phyloP scores from a whole-genome alignment of 495 filamentous ascomycete species.

The Tuber melanosporum region DNA sequence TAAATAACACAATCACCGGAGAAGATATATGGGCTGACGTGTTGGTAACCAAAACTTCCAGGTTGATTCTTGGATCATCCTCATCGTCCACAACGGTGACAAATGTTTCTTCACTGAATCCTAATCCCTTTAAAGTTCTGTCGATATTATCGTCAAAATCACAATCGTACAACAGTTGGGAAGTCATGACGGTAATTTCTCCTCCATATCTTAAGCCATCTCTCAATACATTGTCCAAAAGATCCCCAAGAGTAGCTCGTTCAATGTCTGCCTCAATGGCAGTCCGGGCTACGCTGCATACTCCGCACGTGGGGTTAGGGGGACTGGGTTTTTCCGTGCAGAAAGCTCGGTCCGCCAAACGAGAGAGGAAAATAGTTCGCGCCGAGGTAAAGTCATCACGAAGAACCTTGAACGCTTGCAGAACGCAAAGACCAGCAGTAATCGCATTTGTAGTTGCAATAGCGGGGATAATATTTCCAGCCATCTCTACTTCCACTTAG shows the following conservation, averaged over 20 bases:
- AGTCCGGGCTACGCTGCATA: constrained; percentile 68
- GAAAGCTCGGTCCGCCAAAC: constrained; percentile 61
- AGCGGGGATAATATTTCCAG: constrained; percentile 96
- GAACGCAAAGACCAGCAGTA: constrained; percentile 83
- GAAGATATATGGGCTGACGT: constrained; percentile 36
- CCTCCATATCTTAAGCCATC: constrained; percentile 70
- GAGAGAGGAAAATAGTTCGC: constrained; percentile 65
- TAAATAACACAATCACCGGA: constrained; percentile 19
- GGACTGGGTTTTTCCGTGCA: constrained; percentile 64
- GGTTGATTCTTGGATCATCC: constrained; percentile 70
- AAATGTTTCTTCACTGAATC: constrained; percentile 64
- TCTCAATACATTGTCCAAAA: constrained; percentile 69
- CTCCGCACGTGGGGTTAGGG: constrained; percentile 72
- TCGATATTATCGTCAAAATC: constrained; percentile 79
- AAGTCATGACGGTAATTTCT: constrained; percentile 68
- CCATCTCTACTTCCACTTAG: constrained; percentile 62
- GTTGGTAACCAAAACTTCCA: constrained; percentile 56
- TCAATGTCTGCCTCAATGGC: constrained; percentile 62
- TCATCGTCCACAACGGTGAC: constrained; percentile 79
- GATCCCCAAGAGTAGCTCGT: constrained; percentile 69
- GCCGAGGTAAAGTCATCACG: constrained; percentile 54
- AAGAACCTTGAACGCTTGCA: constrained; percentile 89
- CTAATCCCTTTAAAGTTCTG: constrained; percentile 73
- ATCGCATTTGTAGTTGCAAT: constrained; percentile 98
- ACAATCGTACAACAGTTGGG: constrained; percentile 73